Conservation (phyloP, 1,139 yeast genomes). For the Saccharomycopsis crataegensis region DNA sequence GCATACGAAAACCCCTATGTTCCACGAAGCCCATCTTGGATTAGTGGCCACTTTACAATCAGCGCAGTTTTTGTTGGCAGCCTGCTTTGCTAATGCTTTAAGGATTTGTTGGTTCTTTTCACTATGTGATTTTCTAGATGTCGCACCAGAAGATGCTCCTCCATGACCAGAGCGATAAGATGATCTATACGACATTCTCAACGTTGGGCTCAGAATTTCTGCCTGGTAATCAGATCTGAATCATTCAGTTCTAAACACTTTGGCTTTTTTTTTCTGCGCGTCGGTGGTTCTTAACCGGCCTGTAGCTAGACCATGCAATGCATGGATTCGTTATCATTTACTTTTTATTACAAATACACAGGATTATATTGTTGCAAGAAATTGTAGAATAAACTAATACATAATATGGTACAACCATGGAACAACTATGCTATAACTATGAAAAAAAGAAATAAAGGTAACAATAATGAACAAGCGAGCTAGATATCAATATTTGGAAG, state of each 20-base stretch:
- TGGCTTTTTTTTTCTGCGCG: constrained; percentile 1
- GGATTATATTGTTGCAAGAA: no score
- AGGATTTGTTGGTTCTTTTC: constrained; percentile 62
- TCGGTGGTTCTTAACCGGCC: no score
- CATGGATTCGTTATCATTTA: not conserved
- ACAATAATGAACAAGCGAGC: no score
- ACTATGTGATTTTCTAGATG: constrained; percentile 12
- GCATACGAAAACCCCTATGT: constrained; percentile 84
- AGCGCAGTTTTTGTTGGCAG: constrained; percentile 72
- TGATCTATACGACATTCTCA: constrained; percentile 2
- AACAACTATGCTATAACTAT: no score
- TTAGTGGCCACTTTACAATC: constrained; percentile 86
- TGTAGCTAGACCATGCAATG: not conserved
- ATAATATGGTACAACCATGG: no score
- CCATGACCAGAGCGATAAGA: not conserved
- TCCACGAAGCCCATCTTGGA: constrained; percentile 99
- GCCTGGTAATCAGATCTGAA: not conserved
- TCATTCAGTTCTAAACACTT: not conserved
- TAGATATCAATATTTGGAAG: no score
- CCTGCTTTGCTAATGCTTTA: constrained; percentile 65
- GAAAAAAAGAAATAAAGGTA: no score
- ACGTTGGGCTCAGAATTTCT: not conserved
- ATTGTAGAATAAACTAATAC: no score
- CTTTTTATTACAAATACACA: no score
- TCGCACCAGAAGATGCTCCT: not conserved